Conservation (phyloP, 202 grass and related monocot genomes). For the Setaria viridis region DNA sequence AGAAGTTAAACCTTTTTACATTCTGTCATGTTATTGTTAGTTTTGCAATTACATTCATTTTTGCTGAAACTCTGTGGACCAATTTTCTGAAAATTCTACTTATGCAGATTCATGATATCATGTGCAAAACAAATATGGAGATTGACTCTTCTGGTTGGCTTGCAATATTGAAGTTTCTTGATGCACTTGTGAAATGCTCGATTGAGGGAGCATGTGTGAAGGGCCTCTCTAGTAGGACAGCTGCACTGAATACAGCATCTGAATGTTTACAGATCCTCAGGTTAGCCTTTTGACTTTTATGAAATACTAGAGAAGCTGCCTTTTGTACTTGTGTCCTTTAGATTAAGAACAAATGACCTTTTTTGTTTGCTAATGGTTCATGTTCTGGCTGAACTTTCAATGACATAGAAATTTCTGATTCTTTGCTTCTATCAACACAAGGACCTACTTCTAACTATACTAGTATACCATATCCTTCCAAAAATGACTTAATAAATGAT, state of each 20-base stretch:
- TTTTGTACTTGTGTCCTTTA: constrained; percentile 23
- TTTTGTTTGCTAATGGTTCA: constrained; percentile 36
- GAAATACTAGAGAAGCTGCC: constrained; percentile 10
- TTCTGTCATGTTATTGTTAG: neutral
- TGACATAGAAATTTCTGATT: neutral
- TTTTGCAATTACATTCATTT: neutral
- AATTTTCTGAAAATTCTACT: neutral
- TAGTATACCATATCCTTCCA: neutral
- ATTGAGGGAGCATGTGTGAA: constrained; percentile 51
- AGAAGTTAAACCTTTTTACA: neutral
- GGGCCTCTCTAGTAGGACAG: constrained; percentile 37
- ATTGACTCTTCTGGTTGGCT: constrained; percentile 65
- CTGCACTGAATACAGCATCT: constrained; percentile 51
- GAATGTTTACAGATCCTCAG: constrained; percentile 81
- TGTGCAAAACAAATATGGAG: constrained; percentile 70
- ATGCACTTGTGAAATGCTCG: constrained; percentile 54
- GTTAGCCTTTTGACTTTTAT: constrained; percentile 55
- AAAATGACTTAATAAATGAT: neutral
- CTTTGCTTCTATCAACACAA: constrained; percentile 14
- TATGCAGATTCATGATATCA: constrained; percentile 75
- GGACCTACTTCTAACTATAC: neutral
- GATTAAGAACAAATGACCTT: constrained; percentile 21
- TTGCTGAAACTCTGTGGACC: neutral
- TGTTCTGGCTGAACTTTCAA: constrained; percentile 11
- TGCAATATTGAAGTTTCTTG: constrained; percentile 73